These are phyloP conservation scores for Chaetomium sp. DNA, from an alignment of 2,329 filamentous ascomycete species.

Conservation along the genomic window DNA sequence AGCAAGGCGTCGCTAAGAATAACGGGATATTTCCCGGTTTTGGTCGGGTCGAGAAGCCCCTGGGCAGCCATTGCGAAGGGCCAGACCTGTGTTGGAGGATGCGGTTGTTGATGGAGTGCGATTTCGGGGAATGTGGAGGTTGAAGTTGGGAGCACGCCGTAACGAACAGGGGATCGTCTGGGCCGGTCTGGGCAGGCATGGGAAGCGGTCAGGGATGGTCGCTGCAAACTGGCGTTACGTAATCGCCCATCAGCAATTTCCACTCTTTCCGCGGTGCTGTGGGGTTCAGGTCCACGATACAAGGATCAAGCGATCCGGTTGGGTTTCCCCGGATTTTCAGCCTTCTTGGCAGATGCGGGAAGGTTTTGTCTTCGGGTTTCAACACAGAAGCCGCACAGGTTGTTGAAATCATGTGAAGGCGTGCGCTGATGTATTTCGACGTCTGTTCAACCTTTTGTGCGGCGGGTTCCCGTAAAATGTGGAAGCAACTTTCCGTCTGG, in stretches of 20 bases:
- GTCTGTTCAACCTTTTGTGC: no score
- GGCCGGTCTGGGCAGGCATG: not conserved
- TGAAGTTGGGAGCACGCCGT: constrained; percentile 3
- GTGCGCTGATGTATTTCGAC: no score
- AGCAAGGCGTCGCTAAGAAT: constrained; percentile 57
- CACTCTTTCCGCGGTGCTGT: no score
- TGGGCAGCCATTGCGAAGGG: constrained; percentile 25
- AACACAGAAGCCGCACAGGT: no score
- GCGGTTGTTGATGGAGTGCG: no score
- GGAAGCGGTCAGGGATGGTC: not conserved
- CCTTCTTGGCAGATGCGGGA: not conserved
- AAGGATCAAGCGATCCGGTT: not conserved
- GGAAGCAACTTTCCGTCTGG: no score
- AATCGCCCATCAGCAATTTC: not conserved
- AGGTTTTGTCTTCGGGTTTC: no score
- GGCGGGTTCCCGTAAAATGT: no score
- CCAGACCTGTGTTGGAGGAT: not conserved
- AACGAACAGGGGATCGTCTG: not conserved
- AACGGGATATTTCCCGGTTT: constrained; percentile 55
- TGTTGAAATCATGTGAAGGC: no score
- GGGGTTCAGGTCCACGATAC: not conserved
- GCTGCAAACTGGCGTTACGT: not conserved
- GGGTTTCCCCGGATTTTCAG: not conserved
- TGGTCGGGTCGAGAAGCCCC: constrained; percentile 50
- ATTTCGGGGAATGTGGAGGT: not conserved